Base-by-base conservation (phyloP, 1,284 basidiomycete species). In the Athelia sp. region DNA sequence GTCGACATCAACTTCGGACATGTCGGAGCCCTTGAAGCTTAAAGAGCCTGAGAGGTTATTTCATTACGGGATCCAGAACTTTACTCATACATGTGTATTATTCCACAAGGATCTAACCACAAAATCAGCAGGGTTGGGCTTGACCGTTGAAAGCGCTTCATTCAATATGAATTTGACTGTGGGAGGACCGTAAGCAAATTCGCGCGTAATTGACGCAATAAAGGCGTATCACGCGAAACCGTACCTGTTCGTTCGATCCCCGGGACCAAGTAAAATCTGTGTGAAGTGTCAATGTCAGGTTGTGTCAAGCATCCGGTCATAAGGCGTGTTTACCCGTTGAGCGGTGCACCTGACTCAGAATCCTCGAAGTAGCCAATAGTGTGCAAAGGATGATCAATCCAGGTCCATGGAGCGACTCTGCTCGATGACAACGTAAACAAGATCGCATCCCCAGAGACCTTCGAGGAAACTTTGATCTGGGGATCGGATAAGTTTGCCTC, bases 41-140 rank as follows among this genome's bases (percentile, higher is more conserved):
- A n/a, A n/a, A n/a, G 26, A 4, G 13, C 13, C 13, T 29, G 26
- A 4, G 26, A 29, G 26, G 13, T 29, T 4, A 29, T 29, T 29
- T 4, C 6, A 29, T 29, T 29, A 13, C 26, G 26, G 13, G 26
- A 6, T 13, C 13, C 13, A 29, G 26, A 29, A n/a, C n/a, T n/a
- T n/a, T 29, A 29, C 26, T 40, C 36, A 40, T 17, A 40, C 19
- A 40, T 80, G 73, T 0, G 76, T 79, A 49, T 81, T 82, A 51
- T 82, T 78, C 77, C 78, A 81, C 22, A 81, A 53, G 0, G 78
- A 80, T 36, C 78, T 65, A 31, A 80, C 68, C 1, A 80, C 72
- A 50, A 82, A 81, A 44, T 76, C 71, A 3, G 58, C 62, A 2
- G 72, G 69, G 46, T 71, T 57, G 2, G 74, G 43, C 43, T n/a